These are phyloP conservation scores for Paralagenidium karlingii DNA, from an alignment of 352 stramenopile genomes.

Conservation along the genomic window DNA sequence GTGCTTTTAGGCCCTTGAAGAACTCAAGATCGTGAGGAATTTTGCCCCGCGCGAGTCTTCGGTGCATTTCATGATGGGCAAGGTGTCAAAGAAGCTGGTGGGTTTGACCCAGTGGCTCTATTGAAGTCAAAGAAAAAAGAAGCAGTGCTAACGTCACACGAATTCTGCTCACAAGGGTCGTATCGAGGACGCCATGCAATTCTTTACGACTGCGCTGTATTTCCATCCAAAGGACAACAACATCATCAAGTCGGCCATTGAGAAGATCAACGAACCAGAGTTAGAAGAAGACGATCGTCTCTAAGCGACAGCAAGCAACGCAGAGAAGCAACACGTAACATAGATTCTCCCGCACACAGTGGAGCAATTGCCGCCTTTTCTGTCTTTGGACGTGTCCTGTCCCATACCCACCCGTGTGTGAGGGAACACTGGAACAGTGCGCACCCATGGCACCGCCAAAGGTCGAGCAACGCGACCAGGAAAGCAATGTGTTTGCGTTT, in stretches of 20 bases:
- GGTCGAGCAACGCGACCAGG: too few relatives aligned
- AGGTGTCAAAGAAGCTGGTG: slow-evolving; percentile 84
- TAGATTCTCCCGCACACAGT: too few relatives aligned
- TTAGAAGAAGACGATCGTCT: slow-evolving; percentile 18
- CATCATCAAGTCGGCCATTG: slow-evolving; percentile 93
- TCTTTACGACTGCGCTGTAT: slow-evolving; percentile 94
- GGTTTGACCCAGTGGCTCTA: too few relatives aligned
- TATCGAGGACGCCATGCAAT: slow-evolving; percentile 89
- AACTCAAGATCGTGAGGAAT: slow-evolving; percentile 88
- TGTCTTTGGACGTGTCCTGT: too few relatives aligned
- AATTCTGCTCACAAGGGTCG: too few relatives aligned
- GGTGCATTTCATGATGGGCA: slow-evolving; percentile 96
- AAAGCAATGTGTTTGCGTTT: slow-evolving; percentile 86
- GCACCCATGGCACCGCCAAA: too few relatives aligned
- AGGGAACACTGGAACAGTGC: too few relatives aligned
- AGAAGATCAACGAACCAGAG: slow-evolving; percentile 46
- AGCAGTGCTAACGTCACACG: neutral
- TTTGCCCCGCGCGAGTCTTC: slow-evolving; percentile 92
- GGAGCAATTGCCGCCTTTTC: too few relatives aligned
- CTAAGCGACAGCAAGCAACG: slow-evolving; percentile 1
- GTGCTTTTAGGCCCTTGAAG: slow-evolving; percentile 52
- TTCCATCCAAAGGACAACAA: slow-evolving; percentile 97
- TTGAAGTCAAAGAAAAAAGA: neutral
- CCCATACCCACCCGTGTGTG: too few relatives aligned
- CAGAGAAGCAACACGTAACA: too few relatives aligned